Evolutionary conservation across 257 asterid genomes (phyloP).

Genomic region (Solanum corneliomulleri): DNA sequence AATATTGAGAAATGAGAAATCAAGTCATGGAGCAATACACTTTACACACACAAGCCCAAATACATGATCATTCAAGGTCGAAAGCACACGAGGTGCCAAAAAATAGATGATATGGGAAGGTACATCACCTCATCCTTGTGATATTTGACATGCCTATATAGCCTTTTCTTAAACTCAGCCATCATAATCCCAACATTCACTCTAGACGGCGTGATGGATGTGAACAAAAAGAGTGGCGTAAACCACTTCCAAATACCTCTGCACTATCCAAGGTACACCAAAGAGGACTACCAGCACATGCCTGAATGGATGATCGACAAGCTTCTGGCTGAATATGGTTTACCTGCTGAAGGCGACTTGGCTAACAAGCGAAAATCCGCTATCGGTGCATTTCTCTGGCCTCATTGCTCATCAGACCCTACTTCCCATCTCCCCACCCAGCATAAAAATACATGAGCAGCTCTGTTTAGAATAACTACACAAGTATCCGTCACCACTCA

Average conservation of each 20-base stretch:
- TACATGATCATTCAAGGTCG: neutral
- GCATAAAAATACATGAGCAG: neutral
- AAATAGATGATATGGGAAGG: neutral
- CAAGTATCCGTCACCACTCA: neutral
- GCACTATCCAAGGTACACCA: conserved; percentile 1
- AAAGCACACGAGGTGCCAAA: neutral
- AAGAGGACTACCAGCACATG: conserved; percentile 1
- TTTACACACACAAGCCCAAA: neutral
- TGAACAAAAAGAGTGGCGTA: neutral
- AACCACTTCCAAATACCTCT: neutral
- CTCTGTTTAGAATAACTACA: neutral
- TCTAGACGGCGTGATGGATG: neutral
- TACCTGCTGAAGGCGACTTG: neutral
- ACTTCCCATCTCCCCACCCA: neutral
- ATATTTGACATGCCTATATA: neutral
- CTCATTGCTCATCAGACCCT: neutral
- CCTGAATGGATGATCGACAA: conserved; percentile 1
- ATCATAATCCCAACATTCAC: neutral
- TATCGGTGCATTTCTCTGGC: neutral
- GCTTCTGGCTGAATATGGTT: neutral
- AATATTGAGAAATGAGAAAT: neutral
- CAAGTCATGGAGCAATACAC: neutral
- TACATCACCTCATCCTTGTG: neutral
- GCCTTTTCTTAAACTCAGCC: neutral
- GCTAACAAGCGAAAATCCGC: neutral